phyloP scores from a whole-genome alignment of 306 rosid genomes.

The Luffa acutangula region DNA sequence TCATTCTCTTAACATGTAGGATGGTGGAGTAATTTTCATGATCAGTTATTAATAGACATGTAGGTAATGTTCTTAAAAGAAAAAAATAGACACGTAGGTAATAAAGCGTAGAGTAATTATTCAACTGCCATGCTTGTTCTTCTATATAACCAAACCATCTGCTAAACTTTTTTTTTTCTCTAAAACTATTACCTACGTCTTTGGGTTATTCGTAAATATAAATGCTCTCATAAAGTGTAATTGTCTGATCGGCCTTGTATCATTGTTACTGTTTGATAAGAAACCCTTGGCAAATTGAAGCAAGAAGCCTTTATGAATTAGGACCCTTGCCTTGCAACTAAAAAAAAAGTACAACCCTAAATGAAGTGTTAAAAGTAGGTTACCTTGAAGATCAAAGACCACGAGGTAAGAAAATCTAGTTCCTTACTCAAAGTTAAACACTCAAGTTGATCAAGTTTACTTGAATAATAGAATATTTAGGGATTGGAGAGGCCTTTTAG shows the following conservation, averaged over 20 bases:
- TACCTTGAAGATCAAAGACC: not conserved
- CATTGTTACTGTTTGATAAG: not conserved
- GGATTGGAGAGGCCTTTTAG: too few relatives aligned
- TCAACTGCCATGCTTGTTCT: not conserved
- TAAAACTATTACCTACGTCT: not conserved
- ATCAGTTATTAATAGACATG: not conserved
- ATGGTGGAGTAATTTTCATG: not conserved
- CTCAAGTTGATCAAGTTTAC: too few relatives aligned
- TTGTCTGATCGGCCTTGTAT: not conserved
- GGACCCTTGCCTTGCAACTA: not conserved
- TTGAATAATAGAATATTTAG: too few relatives aligned
- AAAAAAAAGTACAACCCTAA: not conserved
- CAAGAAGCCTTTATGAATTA: not conserved
- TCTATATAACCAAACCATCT: not conserved
- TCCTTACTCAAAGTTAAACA: too few relatives aligned
- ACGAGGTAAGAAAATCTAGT: not conserved
- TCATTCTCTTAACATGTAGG: not conserved
- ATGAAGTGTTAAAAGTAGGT: not conserved
- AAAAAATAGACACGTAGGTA: not conserved
- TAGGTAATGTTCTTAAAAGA: not conserved
- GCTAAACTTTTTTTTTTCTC: not conserved
- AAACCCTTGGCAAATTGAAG: not conserved
- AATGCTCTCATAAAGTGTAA: not conserved
- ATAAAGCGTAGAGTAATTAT: not conserved
- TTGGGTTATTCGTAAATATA: not conserved